Evolutionary conservation across 2,329 filamentous ascomycete species (phyloP), one percentile per base, ranked within the genome.

Genomic region (Xylaria sp.): DNA sequence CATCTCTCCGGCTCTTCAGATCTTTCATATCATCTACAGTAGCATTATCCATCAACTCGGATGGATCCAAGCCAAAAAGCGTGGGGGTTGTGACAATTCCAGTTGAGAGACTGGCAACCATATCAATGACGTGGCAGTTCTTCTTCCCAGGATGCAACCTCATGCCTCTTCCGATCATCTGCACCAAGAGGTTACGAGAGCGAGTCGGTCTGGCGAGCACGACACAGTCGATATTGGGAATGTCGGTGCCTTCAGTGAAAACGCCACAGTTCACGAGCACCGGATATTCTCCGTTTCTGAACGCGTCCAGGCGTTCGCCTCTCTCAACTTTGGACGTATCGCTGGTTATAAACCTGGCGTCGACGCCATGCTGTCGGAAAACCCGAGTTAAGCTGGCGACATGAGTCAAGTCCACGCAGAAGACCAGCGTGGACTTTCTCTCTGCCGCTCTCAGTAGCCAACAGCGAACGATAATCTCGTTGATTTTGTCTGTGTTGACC

Each of bases 81-180:
- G 94, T 97, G 0, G 94, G 93, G 0, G 91, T 92, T 0, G 92
- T 95, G 2, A 96, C 83, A 55, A 99, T 90, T 3, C 94, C 94
- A 0, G 87, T 89, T 55, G 87, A 85, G 19, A 97, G 78, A 44
- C 87, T 91, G 0, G 92, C 89, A 0, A 97, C 94, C 85, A 99
- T 92, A 73, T 99, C 94, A 69, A 99, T 95, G 61, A 99, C 81
- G 72, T 97, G 94, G 67, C 94, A 99, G 70, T 97, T 85, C 46
- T 86, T 77, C 74, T 99, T 99, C 10, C 83, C 89, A 0, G 86
- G 79, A 71, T 91, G 83, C 46, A 97, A 76, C 48, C 94, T 85
- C 85, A 99, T 90, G 3, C 94, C 94, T 68, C 94, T 84, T 0
- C 94, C 94, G 63, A 99, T 96, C 94, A 99, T 99, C 74, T 99